Evolutionary conservation across 768 basidiomycete species (phyloP).

Genomic region (Stropharia rugosoannulata): DNA sequence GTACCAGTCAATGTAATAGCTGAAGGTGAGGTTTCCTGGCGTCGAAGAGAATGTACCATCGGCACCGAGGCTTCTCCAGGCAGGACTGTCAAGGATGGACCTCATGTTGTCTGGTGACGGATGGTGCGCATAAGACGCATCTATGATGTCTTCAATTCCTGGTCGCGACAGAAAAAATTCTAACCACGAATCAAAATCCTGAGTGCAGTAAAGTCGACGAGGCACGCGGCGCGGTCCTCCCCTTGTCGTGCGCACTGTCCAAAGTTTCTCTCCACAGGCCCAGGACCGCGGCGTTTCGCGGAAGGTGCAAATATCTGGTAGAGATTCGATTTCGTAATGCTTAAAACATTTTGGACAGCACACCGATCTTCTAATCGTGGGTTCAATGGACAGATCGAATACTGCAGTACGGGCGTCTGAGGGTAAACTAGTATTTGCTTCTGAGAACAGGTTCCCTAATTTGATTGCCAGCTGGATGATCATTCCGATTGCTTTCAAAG

Average conservation of each 20-base stretch:
- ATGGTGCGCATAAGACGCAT: constrained; percentile 11
- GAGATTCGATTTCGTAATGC: no score
- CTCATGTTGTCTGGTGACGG: constrained; percentile 14
- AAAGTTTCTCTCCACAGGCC: constrained; percentile 10
- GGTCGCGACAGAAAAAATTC: constrained; percentile 22
- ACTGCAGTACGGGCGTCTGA: no score
- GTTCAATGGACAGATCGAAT: no score
- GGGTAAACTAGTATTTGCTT: no score
- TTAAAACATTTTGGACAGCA: no score
- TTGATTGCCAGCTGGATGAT: constrained; percentile 5
- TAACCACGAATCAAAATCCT: constrained; percentile 27
- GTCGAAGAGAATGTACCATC: constrained; percentile 5
- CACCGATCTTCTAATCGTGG: no score
- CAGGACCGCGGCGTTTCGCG: constrained; percentile 8
- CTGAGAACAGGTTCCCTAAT: not conserved
- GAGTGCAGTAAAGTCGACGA: constrained; percentile 19
- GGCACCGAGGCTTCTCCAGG: constrained; percentile 17
- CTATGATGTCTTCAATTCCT: constrained; percentile 17
- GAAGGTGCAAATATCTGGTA: constrained; percentile 5
- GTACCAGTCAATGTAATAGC: constrained; percentile 34
- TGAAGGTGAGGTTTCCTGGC: constrained; percentile 19
- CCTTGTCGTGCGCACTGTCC: constrained; percentile 5
- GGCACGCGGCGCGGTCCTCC: constrained; percentile 20
- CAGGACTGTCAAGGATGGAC: constrained; percentile 26
- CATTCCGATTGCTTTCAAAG: constrained; percentile 5